Evolutionary conservation across 441 rosid genomes (phyloP).

Genomic region (Populus hybrid): DNA sequence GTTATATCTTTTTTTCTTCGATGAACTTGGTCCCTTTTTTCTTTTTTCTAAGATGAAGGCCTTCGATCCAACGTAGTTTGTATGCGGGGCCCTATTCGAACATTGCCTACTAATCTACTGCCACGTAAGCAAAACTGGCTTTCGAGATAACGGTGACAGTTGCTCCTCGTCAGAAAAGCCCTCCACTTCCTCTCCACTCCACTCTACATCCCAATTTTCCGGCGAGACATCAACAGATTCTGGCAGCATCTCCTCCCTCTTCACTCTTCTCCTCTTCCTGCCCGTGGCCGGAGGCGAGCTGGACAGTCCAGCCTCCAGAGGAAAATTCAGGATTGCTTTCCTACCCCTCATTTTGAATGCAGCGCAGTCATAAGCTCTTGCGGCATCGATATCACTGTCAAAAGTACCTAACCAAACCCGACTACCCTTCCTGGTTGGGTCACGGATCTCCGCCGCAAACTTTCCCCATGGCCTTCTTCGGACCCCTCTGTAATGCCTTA

Average conservation of each 20-base stretch:
- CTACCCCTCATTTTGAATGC: constrained; percentile 86
- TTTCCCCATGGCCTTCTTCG: constrained; percentile 93
- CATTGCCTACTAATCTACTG: not conserved
- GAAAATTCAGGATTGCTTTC: constrained; percentile 86
- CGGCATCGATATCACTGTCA: constrained; percentile 71
- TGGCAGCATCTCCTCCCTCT: constrained; percentile 17
- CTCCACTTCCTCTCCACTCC: constrained; percentile 8
- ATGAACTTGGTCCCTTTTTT: not conserved
- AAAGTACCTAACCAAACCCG: constrained; percentile 95
- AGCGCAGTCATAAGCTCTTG: constrained; percentile 83
- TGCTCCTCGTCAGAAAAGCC: constrained; percentile 11
- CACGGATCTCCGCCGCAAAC: constrained; percentile 89
- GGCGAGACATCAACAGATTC: constrained; percentile 7
- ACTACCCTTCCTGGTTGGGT: constrained; percentile 67
- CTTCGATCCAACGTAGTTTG: not conserved
- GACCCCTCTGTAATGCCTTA: constrained; percentile 75
- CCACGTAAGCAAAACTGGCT: constrained; percentile 8
- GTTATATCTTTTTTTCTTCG: not conserved
- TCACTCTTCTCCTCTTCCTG: constrained; percentile 46
- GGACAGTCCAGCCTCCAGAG: constrained; percentile 60
- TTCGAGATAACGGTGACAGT: not conserved
- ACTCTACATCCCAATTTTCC: constrained; percentile 4
- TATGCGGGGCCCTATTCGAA: not conserved
- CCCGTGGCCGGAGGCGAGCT: constrained; percentile 42
- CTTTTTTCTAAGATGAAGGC: not conserved